Conservation (phyloP, 805 yeast genomes). For the Ogataea naganishii region DNA sequence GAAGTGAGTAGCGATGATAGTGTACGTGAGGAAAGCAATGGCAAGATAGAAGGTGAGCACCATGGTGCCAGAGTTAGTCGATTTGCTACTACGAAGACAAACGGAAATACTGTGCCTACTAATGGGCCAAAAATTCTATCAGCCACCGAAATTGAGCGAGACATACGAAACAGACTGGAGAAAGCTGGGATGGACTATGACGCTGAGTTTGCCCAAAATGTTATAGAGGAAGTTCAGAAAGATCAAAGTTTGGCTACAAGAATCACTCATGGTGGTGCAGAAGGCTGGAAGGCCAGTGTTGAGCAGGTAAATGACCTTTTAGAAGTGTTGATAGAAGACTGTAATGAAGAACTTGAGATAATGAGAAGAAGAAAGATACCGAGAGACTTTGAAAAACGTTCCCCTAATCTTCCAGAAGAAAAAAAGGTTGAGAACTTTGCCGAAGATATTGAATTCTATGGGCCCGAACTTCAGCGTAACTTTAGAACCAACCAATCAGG, state of each 20-base stretch:
- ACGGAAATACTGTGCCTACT: no score
- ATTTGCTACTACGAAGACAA: no score
- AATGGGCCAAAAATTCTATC: neutral
- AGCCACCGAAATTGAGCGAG: slow-evolving; percentile 17
- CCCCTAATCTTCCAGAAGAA: slow-evolving; percentile 3
- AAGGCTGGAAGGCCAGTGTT: slow-evolving; percentile 8
- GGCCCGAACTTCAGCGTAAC: neutral
- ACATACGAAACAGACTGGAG: slow-evolving; percentile 14
- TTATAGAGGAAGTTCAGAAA: slow-evolving; percentile 15
- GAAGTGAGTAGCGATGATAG: no score
- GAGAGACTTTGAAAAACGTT: slow-evolving; percentile 11
- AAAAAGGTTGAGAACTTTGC: neutral
- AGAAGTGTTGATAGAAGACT: slow-evolving; percentile 21
- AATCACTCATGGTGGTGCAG: slow-evolving; percentile 8
- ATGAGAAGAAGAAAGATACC: slow-evolving; percentile 6
- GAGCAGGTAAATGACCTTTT: slow-evolving; percentile 14
- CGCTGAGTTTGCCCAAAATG: slow-evolving; percentile 17
- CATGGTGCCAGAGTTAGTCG: no score
- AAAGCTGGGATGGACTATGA: slow-evolving; percentile 21
- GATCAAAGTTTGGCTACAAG: slow-evolving; percentile 10
- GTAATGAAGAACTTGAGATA: slow-evolving; percentile 8
- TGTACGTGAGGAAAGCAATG: no score
- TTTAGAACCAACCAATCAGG: slow-evolving; percentile 9
- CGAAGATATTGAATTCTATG: neutral
- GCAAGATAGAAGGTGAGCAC: no score